Evolutionary conservation across 164 flowering plant species (phyloP).

Genomic region (Echeveria elegans): DNA sequence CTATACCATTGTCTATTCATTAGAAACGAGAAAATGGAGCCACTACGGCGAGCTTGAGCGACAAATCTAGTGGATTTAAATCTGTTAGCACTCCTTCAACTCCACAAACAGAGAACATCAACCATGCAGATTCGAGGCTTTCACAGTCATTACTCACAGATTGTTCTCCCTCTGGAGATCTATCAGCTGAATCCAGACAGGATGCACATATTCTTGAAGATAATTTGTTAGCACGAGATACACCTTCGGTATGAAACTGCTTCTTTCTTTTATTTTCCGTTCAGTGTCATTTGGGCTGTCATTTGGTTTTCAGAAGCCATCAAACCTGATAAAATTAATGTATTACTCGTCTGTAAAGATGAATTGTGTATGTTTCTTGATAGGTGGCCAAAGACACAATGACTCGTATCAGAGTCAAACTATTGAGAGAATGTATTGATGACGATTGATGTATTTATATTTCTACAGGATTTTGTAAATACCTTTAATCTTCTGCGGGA

Average conservation of each 20-base stretch:
- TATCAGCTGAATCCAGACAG: conserved; percentile 36
- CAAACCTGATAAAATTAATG: not conserved
- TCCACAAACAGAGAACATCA: conserved; percentile 66
- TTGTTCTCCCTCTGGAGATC: conserved; percentile 47
- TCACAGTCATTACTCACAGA: conserved; percentile 55
- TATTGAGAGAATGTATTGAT: not conserved
- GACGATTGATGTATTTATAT: conserved; percentile 10
- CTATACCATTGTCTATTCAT: not conserved
- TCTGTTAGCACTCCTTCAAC: conserved; percentile 82
- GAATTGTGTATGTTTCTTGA: not conserved
- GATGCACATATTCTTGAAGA: conserved; percentile 39
- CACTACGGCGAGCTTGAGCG: conserved; percentile 49
- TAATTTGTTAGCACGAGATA: conserved; percentile 45
- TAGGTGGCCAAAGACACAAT: not conserved
- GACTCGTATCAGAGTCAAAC: no score
- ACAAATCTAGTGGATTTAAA: conserved; percentile 78
- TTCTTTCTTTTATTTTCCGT: conserved; percentile 4
- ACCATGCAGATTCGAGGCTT: conserved; percentile 50
- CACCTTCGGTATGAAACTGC: conserved; percentile 51
- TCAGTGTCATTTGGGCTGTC: not conserved
- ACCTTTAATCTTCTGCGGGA: conserved; percentile 78
- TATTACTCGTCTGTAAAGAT: no score
- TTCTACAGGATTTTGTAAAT: conserved; percentile 52
- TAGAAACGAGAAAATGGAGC: conserved; percentile 85
- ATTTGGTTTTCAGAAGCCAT: not conserved